phyloP scores from a whole-genome alignment of 352 stramenopile species.

The Aphanomyces cochlioides region DNA sequence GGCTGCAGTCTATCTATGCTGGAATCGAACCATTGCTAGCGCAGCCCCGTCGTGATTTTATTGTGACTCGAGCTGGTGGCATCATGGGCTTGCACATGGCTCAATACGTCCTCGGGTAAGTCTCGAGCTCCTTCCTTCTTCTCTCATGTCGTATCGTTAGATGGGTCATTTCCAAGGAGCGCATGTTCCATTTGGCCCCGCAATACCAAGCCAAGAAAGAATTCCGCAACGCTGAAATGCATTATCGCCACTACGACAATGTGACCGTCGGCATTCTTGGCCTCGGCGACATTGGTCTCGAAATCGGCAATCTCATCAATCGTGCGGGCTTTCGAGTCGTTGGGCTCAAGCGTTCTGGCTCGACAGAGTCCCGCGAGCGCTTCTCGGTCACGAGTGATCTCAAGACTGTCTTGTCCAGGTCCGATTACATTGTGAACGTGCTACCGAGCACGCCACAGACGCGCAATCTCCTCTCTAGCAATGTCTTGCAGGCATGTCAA shows the following conservation, averaged over 20 bases:
- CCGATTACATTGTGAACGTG: slow-evolving; percentile 81
- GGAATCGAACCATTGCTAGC: slow-evolving; percentile 54
- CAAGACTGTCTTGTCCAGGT: slow-evolving; percentile 43
- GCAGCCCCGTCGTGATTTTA: slow-evolving; percentile 36
- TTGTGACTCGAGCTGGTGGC: slow-evolving; percentile 52
- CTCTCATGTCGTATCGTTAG: slow-evolving; percentile 18
- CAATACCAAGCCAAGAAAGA: slow-evolving; percentile 36
- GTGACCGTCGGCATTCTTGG: slow-evolving; percentile 21
- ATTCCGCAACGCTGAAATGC: slow-evolving; percentile 15
- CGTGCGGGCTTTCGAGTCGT: slow-evolving; percentile 52
- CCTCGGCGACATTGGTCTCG: slow-evolving; percentile 22
- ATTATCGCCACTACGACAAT: slow-evolving; percentile 17
- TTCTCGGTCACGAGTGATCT: slow-evolving; percentile 49
- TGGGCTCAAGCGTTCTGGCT: slow-evolving; percentile 56
- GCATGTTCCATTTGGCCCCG: slow-evolving; percentile 54
- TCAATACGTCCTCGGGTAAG: slow-evolving; percentile 59
- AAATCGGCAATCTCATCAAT: slow-evolving; percentile 38
- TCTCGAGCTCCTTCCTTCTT: slow-evolving; percentile 18
- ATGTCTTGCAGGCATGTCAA: slow-evolving; percentile 43
- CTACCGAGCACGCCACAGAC: slow-evolving; percentile 75
- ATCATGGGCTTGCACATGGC: slow-evolving; percentile 57
- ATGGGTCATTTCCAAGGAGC: slow-evolving; percentile 60
- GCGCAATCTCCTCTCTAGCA: slow-evolving; percentile 51
- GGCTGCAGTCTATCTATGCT: slow-evolving; percentile 63
- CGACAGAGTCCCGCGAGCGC: slow-evolving; percentile 34